Evolutionary conservation across 208 protist genomes (phyloP).

Genomic region (Novymonas esmeraldas): DNA sequence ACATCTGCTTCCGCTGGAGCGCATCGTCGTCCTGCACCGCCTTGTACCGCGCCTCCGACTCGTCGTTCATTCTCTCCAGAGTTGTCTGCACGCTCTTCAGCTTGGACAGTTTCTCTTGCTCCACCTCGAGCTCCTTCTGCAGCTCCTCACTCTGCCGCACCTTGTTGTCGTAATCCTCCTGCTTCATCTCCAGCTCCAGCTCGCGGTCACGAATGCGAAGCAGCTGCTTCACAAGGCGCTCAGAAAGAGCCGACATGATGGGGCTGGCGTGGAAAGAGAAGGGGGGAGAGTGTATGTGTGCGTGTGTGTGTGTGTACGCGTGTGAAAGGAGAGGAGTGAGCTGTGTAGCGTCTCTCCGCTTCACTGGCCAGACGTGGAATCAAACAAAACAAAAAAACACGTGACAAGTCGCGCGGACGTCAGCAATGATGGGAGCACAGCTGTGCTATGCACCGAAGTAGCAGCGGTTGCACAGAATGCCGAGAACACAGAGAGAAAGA

Average conservation of each 20-base stretch:
- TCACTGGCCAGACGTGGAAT: neutral
- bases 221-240: slow-evolving; percentile 67
- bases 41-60: slow-evolving; percentile 50
- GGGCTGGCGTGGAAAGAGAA: neutral
- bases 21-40: slow-evolving; percentile 48
- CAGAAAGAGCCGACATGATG: slow-evolving; percentile 44
- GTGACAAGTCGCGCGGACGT: no score
- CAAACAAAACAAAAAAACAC: neutral
- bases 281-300: neutral
- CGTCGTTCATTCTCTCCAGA: slow-evolving; percentile 54
- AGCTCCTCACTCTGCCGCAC: slow-evolving; percentile 37
- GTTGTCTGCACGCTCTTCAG: slow-evolving; percentile 37
- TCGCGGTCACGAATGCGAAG: slow-evolving; percentile 52
- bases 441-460: no score
- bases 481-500: neutral
- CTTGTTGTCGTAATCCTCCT: slow-evolving; percentile 34
- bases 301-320: neutral
- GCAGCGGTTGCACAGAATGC: no score
- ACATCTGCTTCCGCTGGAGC: slow-evolving; percentile 40
- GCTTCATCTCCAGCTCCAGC: slow-evolving; percentile 46
- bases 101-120: slow-evolving; percentile 44
- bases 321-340: no score
- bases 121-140: slow-evolving; percentile 28
- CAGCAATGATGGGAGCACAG: no score
- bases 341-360: neutral